Evolutionary conservation across 176 grass and related monocot genomes (phyloP), one percentile per base, ranked within the genome.

Genomic region (Tuctoria greenei): DNA sequence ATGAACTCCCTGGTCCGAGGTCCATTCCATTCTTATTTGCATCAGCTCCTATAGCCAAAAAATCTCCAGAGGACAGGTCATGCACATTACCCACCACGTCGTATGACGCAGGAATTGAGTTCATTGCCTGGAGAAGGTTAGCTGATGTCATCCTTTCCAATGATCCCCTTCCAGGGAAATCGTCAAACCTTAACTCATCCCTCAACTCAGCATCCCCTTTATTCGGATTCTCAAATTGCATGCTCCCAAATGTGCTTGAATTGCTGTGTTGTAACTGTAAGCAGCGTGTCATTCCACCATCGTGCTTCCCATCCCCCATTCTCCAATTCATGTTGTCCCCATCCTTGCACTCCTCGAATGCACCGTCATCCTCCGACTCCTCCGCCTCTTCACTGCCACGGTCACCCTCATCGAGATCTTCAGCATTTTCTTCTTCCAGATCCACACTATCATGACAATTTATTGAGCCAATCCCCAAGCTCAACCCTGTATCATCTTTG

Each of bases 201-300:
- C 84, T 91, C 74, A 75, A 90, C 26, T 82, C 89, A 43, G 17
- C 79, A 61, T 90, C 69, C 39, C 54, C 81, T 82, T 86, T 89
- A 81, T 80, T 90, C 85, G 95, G 85, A 78, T 91, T 92, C 62
- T 92, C 92, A 75, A 99, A 99, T 78, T 87, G 78, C 89, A 96
- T 84, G 69, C 34, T 40, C 14, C 82, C 65, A 69, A 85, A 87
- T 21, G 71, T 45, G 7, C 23, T 26, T 2, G 55, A 26, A 58
- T 75, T 83, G 84, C 81, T 83, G 6, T 61, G 85, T n/a, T n/a
- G n/a, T n/a, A n/a, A n/a, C 62, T 66, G 80, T 25, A 97, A 81
- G 64, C 68, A 79, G 70, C 84, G 90, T 61, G 61, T 4, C 68
- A 85, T 68, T 76, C 50, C 88, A 31, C 7, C 78, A 68, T 88